Evolutionary conservation across 2,329 filamentous ascomycete genomes (phyloP).

Genomic region (Diaporthe citriasiana): DNA sequence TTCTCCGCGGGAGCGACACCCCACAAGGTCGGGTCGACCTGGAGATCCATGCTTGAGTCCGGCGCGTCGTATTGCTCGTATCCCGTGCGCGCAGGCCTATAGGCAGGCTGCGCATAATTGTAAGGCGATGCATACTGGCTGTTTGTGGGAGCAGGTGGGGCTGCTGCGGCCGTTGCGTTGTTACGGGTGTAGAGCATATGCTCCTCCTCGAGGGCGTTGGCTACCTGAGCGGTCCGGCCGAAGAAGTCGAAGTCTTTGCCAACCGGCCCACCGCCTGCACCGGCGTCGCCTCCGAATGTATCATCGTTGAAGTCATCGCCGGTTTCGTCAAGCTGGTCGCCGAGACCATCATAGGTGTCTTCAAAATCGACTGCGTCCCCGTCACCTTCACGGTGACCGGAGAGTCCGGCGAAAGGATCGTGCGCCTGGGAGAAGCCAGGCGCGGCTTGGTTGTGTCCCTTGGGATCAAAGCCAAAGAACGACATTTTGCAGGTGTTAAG

Average conservation of each 20-base stretch:
- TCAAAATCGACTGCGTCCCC: constrained; percentile 83
- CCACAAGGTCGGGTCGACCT: constrained; percentile 95
- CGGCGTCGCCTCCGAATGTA: constrained; percentile 77
- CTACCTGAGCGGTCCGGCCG: constrained; percentile 88
- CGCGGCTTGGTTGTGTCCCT: constrained; percentile 76
- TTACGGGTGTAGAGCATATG: constrained; percentile 86
- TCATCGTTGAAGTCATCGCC: constrained; percentile 98
- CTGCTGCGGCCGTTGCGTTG: constrained; percentile 68
- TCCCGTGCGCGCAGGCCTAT: constrained; percentile 80
- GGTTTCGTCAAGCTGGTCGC: constrained; percentile 89
- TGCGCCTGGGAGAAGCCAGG: constrained; percentile 86
- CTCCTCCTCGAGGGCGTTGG: constrained; percentile 90
- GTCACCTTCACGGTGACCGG: constrained; percentile 72
- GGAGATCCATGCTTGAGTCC: constrained; percentile 88
- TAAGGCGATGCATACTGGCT: constrained; percentile 52
- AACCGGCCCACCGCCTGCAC: constrained; percentile 65
- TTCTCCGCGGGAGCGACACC: constrained; percentile 77
- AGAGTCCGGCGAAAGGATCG: constrained; percentile 90
- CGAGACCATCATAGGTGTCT: constrained; percentile 96
- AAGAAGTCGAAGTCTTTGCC: constrained; percentile 99
- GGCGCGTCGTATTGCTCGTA: constrained; percentile 93
- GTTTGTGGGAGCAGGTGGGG: constrained; percentile 49
- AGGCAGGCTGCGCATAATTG: constrained; percentile 57
- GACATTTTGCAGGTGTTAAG: constrained; percentile 72
- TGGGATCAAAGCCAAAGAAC: constrained; percentile 90